phyloP scores from a whole-genome alignment of 176 grass and related monocot species.

The Hsuehochloa calcarea region DNA sequence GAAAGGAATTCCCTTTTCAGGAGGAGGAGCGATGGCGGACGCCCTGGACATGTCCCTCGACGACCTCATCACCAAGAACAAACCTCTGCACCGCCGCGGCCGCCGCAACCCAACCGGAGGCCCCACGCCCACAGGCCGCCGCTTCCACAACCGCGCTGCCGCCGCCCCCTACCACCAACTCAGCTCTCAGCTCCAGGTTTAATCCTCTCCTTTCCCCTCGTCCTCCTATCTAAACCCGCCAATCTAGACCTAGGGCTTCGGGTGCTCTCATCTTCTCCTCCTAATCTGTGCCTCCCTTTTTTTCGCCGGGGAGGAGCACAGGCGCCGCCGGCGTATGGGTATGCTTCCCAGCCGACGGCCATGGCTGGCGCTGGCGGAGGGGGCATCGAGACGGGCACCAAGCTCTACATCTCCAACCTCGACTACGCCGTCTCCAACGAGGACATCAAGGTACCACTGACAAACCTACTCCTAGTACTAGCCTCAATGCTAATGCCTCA shows the following conservation, averaged over 20 bases:
- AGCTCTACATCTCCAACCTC: conserved; percentile 78
- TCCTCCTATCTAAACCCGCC: background rate
- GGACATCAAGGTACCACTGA: conserved; percentile 63
- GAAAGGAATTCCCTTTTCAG: background rate
- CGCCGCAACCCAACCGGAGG: background rate
- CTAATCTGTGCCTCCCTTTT: background rate
- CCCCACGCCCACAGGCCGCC: conserved; percentile 15
- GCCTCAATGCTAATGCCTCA: background rate
- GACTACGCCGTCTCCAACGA: conserved; percentile 67
- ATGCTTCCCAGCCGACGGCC: conserved; percentile 26
- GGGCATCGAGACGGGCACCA: conserved; percentile 46
- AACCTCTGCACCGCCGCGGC: background rate
- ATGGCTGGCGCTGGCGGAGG: background rate
- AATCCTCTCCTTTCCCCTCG: background rate
- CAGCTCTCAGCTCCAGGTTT: conserved; percentile 11
- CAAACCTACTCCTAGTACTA: background rate
- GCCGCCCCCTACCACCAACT: conserved; percentile 33
- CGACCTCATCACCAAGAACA: conserved; percentile 78
- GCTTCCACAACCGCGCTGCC: conserved; percentile 39
- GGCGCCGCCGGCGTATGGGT: conserved; percentile 10
- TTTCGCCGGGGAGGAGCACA: background rate
- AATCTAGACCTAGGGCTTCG: background rate
- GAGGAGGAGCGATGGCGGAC: conserved; percentile 28
- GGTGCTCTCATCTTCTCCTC: background rate
- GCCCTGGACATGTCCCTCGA: conserved; percentile 71